Evolutionary conservation across 768 basidiomycete species (phyloP), one percentile per base, ranked within the genome.

Genomic region (Kwoniella sp.): DNA sequence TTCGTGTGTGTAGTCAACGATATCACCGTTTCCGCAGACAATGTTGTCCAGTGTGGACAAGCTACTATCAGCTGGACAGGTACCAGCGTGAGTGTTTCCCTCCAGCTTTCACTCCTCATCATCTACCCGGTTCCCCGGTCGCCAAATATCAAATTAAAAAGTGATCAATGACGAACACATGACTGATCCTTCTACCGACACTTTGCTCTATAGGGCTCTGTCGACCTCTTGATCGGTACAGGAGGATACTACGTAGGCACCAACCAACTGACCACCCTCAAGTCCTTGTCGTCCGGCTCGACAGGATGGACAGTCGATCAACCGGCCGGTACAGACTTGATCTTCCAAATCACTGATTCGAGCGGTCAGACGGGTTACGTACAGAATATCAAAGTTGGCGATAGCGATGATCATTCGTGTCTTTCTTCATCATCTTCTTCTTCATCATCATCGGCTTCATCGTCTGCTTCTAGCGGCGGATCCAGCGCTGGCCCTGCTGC

Each of bases 271-370:
- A 60, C 60, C 19, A 69, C 70, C 52, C 50, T 70, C 58, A 21
- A 52, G 33, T 48, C 33, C 21, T 17, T 77, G 33, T 52, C 50
- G 49, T 66, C 63, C 30, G 53, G 27, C 15, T 65, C 64, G 13
- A 61, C 63, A 30, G 30, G 27, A 15, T 77, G 75, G 76, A 67
- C 49, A 9, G 76, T 79, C 50, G 64, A 56, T 33, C 63, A 72
- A 37, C 37, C 71, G 2, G 48, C 55, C 1, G 73, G 72, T 4
- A 60, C 63, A 13, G 65, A 60, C 46, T 51, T 79, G 56, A 74
- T 74, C 62, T 79, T 79, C 61, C 63, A 73, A 58, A 55, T 79
- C n/a, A 73, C 66, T n/a, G 77, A 79, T 55, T 55, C 68, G 6
- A 60, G 27, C 7, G 68, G 68, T 26, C 46, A 60, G n/a, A 70